These are phyloP conservation scores for Aechmea fasciata DNA, from an alignment of 176 grass and related monocot genomes.

Conservation along the genomic window DNA sequence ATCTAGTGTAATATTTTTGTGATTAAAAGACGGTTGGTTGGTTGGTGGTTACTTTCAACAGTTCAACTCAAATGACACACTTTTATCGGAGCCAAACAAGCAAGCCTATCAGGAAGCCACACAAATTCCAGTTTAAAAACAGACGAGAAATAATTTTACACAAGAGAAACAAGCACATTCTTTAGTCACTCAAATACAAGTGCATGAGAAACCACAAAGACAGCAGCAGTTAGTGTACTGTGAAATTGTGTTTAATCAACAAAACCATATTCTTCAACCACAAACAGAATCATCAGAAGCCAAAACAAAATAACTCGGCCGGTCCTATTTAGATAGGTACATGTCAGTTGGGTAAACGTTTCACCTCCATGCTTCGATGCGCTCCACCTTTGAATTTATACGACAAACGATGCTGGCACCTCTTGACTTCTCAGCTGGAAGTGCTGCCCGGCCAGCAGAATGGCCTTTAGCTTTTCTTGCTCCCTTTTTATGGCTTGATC, in stretches of 20 bases:
- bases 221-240: neutral
- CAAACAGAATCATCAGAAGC: neutral
- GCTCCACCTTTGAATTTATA: slow-evolving; percentile 70
- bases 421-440: slow-evolving; percentile 48
- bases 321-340: slow-evolving; percentile 26
- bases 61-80: too few relatives aligned
- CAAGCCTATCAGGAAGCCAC: neutral
- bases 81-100: too few relatives aligned
- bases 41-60: too few relatives aligned
- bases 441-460: slow-evolving; percentile 12
- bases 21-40: too few relatives aligned
- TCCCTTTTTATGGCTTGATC: slow-evolving; percentile 41
- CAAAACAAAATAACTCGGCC: neutral
- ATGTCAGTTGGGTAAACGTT: slow-evolving; percentile 17
- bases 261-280: neutral
- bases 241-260: neutral
- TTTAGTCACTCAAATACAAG: neutral
- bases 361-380: slow-evolving; percentile 92
- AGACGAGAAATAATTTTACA: neutral
- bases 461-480: slow-evolving; percentile 53
- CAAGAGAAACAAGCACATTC: neutral
- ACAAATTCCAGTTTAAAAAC: neutral
- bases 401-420: slow-evolving; percentile 63
- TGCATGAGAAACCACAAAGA: neutral
- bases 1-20: too few relatives aligned